Base-by-base conservation (phyloP, 139 green algal species). In the Pleodorina starrii region DNA sequence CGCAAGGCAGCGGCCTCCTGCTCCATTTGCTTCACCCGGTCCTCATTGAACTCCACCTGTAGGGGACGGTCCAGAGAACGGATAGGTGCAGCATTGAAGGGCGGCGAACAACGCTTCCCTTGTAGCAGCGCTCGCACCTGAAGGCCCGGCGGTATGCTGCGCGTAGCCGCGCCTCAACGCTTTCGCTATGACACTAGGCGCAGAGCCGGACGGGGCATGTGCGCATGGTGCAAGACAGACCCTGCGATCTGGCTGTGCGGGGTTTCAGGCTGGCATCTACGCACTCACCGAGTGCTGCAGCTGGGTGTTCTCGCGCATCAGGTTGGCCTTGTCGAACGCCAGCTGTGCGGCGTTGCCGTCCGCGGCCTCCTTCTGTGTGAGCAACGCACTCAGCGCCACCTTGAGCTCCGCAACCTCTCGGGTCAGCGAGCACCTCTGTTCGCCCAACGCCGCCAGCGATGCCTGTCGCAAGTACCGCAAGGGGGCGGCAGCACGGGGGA, bases 271-370 rank as follows among this genome's bases (percentile, higher is more conserved):
- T 60, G 51, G 17, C 17, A 60, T 17, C 51, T 60, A 60, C 17
- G 51, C 17, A 66, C 54, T 7, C 27, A 85, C 91, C 88, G 92
- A 85, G 74, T 94, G 68, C 79, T 75, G 83, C n/a, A 93, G 79
- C 72, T 93, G 91, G 44, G 68, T 86, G 46, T 38, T 36, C 69
- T 93, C 88, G 1, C 86, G 87, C 79, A 78, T 40, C 5, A 92
- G 76, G 29, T 81, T 86, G 32, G 83, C 68, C 54, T 90, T 38
- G 85, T 95, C 91, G 71, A 38, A 80, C 59, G 85, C 43, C 79
- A 88, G 50, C 1, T 36, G 51, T 27, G 51, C 68, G 1, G 38
- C 32, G 38, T 1, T 29, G 32, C 12, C 36, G 66, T 79, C 84
- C 42, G 42, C 54, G 25, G 42, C 51, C 43, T 90, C 86, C 68